phyloP scores from a whole-genome alignment of 495 filamentous ascomycete genomes.

The Penicillium longicatenatum region DNA sequence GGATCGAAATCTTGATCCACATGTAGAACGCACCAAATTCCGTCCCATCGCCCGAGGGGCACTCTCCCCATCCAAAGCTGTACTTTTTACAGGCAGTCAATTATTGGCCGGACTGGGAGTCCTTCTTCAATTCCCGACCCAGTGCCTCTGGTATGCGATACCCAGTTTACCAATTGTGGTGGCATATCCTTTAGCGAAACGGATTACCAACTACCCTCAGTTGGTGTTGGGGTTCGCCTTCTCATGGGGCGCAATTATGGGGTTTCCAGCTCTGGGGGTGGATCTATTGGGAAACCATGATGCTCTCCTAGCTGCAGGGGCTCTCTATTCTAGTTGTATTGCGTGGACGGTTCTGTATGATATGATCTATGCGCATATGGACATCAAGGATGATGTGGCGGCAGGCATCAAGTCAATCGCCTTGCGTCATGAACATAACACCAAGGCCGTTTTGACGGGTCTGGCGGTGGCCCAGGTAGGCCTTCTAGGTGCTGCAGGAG shows the following conservation, averaged over 20 bases:
- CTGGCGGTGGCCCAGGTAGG: conserved; percentile 74
- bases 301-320: conserved; percentile 66
- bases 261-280: conserved; percentile 88
- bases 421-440: conserved; percentile 82
- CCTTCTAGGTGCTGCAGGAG: conserved; percentile 77
- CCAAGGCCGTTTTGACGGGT: conserved; percentile 79
- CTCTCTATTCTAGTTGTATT: conserved; percentile 82
- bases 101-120: conserved; percentile 78
- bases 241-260: conserved; percentile 96
- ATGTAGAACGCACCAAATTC: conserved; percentile 83
- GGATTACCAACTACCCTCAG: conserved; percentile 93
- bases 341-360: conserved; percentile 97
- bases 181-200: conserved; percentile 88
- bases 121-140: conserved; percentile 81
- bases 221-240: conserved; percentile 90
- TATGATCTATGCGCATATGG: conserved; percentile 99
- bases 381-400: conserved; percentile 89
- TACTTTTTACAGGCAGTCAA: conserved; percentile 82
- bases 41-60: conserved; percentile 89
- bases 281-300: conserved; percentile 69
- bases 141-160: conserved; percentile 84
- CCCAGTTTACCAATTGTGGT: conserved; percentile 82
- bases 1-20: conserved; percentile 90
- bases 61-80: conserved; percentile 68
- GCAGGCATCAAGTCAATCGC: conserved; percentile 96